Conservation (phyloP, 164 flowering plant genomes). For the Saururus chinensis region DNA sequence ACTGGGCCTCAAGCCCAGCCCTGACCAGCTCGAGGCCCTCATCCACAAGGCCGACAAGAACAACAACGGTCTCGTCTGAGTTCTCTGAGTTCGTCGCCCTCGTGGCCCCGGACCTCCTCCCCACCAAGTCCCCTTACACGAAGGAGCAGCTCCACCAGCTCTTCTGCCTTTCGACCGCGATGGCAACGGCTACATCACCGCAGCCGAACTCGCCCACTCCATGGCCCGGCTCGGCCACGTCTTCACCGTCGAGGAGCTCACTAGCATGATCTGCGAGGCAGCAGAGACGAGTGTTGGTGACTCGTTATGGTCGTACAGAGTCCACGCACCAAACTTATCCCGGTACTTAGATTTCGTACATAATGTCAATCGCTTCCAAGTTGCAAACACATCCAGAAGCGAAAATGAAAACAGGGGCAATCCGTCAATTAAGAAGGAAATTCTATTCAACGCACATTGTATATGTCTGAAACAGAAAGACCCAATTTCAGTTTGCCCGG, state of each 20-base stretch:
- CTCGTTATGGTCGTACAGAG: no score
- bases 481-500: no score
- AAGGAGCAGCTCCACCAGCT: slow-evolving; percentile 63
- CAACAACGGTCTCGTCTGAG: slow-evolving; percentile 71
- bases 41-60: slow-evolving; percentile 68
- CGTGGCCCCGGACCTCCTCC: slow-evolving; percentile 68
- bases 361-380: no score
- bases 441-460: no score
- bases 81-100: slow-evolving; percentile 79
- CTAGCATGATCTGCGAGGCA: slow-evolving; percentile 66
- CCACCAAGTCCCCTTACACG: slow-evolving; percentile 58
- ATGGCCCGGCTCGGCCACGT: slow-evolving; percentile 61
- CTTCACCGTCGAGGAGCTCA: slow-evolving; percentile 44
- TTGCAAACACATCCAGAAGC: no score
- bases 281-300: no score
- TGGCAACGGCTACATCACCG: slow-evolving; percentile 55
- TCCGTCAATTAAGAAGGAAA: no score
- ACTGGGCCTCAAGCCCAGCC: slow-evolving; percentile 68
- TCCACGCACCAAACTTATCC: no score
- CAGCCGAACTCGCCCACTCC: no score
- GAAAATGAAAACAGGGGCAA: no score
- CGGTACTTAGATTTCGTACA: no score
- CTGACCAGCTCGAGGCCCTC: slow-evolving; percentile 58
- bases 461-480: no score
- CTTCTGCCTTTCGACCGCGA: slow-evolving; percentile 56